A percentile compares a stretch with the other conserved stretches of the same genome.
These are phyloP conservation scores for Exophiala phaeomuriformis DNA, from an alignment of 2,329 filamentous ascomycete species.

Conservation along the genomic window DNA sequence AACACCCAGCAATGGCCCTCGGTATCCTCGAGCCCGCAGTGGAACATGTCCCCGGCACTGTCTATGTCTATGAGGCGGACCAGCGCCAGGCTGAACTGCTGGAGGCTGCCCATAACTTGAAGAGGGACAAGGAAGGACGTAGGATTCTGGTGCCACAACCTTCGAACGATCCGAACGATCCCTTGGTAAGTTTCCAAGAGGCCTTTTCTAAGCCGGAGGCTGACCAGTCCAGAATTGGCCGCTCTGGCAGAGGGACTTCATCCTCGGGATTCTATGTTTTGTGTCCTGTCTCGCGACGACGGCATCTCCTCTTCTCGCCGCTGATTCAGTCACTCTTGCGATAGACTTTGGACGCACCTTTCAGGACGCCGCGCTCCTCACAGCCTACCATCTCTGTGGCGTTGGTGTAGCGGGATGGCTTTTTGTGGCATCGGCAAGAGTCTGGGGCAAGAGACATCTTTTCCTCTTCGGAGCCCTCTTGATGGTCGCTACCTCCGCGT, in stretches of 20 bases:
- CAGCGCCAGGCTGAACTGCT: constrained; percentile 20
- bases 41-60: constrained; percentile 26
- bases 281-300: constrained; percentile 76
- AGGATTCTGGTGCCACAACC: constrained; percentile 87
- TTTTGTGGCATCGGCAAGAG: constrained; percentile 76
- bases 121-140: constrained; percentile 63
- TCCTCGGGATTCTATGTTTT: constrained; percentile 69
- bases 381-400: constrained; percentile 79
- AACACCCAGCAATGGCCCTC: constrained; percentile 16
- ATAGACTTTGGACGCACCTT: constrained; percentile 59
- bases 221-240: constrained; percentile 62
- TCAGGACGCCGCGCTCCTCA: constrained; percentile 71
- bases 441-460: constrained; percentile 88
- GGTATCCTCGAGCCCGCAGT: constrained; percentile 25
- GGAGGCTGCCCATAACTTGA: constrained; percentile 46
- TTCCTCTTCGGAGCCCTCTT: constrained; percentile 72
- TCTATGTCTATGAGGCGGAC: constrained; percentile 24
- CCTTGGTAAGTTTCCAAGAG: constrained; percentile 49
- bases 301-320: constrained; percentile 77
- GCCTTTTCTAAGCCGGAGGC: constrained; percentile 1
- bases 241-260: constrained; percentile 73
- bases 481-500: constrained; percentile 65
- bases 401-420: constrained; percentile 74
- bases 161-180: constrained; percentile 84
- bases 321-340: constrained; percentile 73